Percentiles rank a stretch among this genome's conserved stretches.
phyloP scores from a whole-genome alignment of 805 yeast genomes.

The Torulaspora gathmanii region DNA sequence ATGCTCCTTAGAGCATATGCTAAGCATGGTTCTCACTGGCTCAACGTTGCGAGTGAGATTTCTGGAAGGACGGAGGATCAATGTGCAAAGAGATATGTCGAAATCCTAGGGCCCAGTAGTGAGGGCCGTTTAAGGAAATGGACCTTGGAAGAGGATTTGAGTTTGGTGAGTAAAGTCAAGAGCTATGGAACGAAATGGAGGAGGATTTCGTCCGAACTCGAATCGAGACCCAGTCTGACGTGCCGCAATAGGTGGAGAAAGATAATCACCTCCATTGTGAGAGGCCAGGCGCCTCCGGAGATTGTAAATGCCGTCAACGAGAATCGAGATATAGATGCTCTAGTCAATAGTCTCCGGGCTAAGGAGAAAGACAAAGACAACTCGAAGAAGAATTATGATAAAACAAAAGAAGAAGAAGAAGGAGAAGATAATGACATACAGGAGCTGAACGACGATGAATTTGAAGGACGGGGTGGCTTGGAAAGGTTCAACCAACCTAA shows the following conservation, averaged over 20 bases:
- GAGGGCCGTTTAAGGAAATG: slow-evolving; percentile 75
- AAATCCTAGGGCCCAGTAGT: slow-evolving; percentile 78
- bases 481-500: not conserved
- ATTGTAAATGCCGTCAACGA: slow-evolving; percentile 58
- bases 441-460: not conserved
- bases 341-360: slow-evolving; percentile 1
- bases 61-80: slow-evolving; percentile 91
- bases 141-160: slow-evolving; percentile 71
- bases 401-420: not conserved
- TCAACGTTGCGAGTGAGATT: slow-evolving; percentile 68
- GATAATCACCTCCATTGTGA: slow-evolving; percentile 67
- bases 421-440: not conserved
- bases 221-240: slow-evolving; percentile 79
- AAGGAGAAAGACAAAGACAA: not conserved
- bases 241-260: slow-evolving; percentile 93
- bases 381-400: not conserved
- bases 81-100: slow-evolving; percentile 86
- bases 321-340: slow-evolving; percentile 38
- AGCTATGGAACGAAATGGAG: slow-evolving; percentile 86
- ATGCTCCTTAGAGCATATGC: slow-evolving; percentile 57
- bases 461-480: not conserved
- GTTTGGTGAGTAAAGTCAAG: slow-evolving; percentile 62
- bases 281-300: slow-evolving; percentile 54
- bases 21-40: slow-evolving; percentile 79
- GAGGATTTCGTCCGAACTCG: slow-evolving; percentile 63